These are phyloP conservation scores for Cephalotrichum gorgonifer DNA, from an alignment of 2,329 filamentous ascomycete species.

Conservation along the genomic window DNA sequence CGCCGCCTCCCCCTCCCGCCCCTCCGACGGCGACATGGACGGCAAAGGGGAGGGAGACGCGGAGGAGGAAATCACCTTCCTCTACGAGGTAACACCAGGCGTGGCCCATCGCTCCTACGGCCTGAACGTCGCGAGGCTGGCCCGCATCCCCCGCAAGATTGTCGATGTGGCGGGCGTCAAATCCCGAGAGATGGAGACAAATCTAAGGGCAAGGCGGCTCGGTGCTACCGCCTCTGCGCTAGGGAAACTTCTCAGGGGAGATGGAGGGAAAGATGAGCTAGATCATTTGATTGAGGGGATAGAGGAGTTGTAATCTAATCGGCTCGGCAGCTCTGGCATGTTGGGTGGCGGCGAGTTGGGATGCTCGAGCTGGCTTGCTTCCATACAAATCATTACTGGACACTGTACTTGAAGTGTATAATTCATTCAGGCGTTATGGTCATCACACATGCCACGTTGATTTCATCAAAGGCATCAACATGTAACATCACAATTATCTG, in stretches of 20 bases:
- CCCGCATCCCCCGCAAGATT: slow-evolving; percentile 66
- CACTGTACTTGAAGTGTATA: neutral
- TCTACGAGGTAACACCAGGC: slow-evolving; percentile 86
- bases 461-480: neutral
- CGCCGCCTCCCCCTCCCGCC: neutral
- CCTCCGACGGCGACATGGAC: slow-evolving; percentile 20
- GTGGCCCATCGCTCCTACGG: slow-evolving; percentile 93
- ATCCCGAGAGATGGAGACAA: slow-evolving; percentile 69
- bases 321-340: neutral
- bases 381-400: neutral
- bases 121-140: slow-evolving; percentile 81
- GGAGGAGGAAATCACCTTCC: slow-evolving; percentile 78
- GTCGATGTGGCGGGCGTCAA: slow-evolving; percentile 72
- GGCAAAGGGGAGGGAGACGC: slow-evolving; percentile 53
- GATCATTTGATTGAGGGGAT: slow-evolving; percentile 44
- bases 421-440: neutral
- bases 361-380: neutral
- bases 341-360: neutral
- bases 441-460: neutral
- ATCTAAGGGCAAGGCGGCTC: slow-evolving; percentile 54
- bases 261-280: slow-evolving; percentile 26
- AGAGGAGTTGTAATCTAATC: slow-evolving; percentile 38
- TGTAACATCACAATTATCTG: neutral
- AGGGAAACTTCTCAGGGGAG: slow-evolving; percentile 25
- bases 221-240: slow-evolving; percentile 14